Evolutionary conservation across 1,139 yeast species (phyloP).

Genomic region (Yamadazyma dushanensis): DNA sequence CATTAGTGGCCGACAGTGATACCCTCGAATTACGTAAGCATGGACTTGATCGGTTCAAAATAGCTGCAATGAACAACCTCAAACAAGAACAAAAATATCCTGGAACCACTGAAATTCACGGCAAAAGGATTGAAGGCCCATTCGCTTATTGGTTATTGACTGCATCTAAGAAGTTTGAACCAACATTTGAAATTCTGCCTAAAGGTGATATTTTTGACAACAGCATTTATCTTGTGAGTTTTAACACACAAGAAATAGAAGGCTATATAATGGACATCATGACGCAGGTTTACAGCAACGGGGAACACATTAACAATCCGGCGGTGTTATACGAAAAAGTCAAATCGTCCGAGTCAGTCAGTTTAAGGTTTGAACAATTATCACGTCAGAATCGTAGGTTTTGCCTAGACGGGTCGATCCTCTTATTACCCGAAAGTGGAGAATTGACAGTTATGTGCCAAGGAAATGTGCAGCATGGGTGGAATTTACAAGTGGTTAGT

Average conservation of each 20-base stretch:
- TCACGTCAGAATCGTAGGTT: constrained; percentile 34
- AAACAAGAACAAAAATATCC: constrained; percentile 48
- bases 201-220: constrained; percentile 52
- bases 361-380: constrained; percentile 23
- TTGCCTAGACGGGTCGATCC: constrained; percentile 55
- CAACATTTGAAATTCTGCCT: constrained; percentile 74
- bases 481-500: constrained; percentile 3
- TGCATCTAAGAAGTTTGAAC: constrained; percentile 64
- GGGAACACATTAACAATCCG: constrained; percentile 38
- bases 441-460: constrained; percentile 10
- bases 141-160: constrained; percentile 71
- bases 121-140: constrained; percentile 28
- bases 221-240: constrained; percentile 54
- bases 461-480: constrained; percentile 3
- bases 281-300: constrained; percentile 57
- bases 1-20: constrained; percentile 79
- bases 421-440: constrained; percentile 29
- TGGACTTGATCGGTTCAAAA: constrained; percentile 66
- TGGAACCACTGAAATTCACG: constrained; percentile 30
- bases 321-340: constrained; percentile 46
- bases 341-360: constrained; percentile 22
- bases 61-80: constrained; percentile 64
- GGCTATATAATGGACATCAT: constrained; percentile 55
- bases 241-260: constrained; percentile 36
- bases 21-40: constrained; percentile 61